Evolutionary conservation across 352 stramenopile genomes (phyloP), one percentile per base, ranked within the genome.

Genomic region (Globisporangium alternatum): DNA sequence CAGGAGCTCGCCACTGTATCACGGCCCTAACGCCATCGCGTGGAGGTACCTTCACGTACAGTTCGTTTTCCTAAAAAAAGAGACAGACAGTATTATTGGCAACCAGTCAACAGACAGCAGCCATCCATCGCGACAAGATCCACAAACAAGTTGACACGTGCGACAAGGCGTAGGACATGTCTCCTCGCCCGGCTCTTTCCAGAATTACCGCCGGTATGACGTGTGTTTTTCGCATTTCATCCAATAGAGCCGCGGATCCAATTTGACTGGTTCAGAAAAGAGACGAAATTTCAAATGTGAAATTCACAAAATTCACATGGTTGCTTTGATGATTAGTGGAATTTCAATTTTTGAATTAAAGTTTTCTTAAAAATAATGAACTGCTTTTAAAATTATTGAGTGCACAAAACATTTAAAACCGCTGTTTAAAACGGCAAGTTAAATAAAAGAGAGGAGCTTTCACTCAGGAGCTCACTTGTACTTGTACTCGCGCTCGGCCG

Each of bases 401-500:
- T n/a, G n/a, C n/a, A n/a, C n/a, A n/a, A n/a, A n/a, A n/a, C n/a
- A n/a, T n/a, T n/a, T n/a, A n/a, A n/a, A n/a, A n/a, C n/a, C n/a
- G n/a, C n/a, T n/a, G n/a, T n/a, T n/a, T n/a, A n/a, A n/a, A n/a
- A n/a, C n/a, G n/a, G n/a, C n/a, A n/a, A n/a, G n/a, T n/a, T n/a
- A n/a, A n/a, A n/a, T n/a, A n/a, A n/a, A n/a, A n/a, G n/a, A n/a
- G n/a, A n/a, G n/a, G n/a, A n/a, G n/a, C n/a, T n/a, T n/a, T n/a
- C n/a, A n/a, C n/a, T n/a, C n/a, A n/a, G n/a, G n/a, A n/a, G n/a
- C n/a, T n/a, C n/a, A n/a, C n/a, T n/a, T n/a, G 28, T 84, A 84
- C 64, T 60, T 65, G 55, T 85, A 83, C 66, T 82, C 77, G 43
- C 63, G 75, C 49, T 78, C 69, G 17, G 67, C 74, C 5, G 74